phyloP scores from a whole-genome alignment of 2,329 filamentous ascomycete species.

The Penicillium sp. region DNA sequence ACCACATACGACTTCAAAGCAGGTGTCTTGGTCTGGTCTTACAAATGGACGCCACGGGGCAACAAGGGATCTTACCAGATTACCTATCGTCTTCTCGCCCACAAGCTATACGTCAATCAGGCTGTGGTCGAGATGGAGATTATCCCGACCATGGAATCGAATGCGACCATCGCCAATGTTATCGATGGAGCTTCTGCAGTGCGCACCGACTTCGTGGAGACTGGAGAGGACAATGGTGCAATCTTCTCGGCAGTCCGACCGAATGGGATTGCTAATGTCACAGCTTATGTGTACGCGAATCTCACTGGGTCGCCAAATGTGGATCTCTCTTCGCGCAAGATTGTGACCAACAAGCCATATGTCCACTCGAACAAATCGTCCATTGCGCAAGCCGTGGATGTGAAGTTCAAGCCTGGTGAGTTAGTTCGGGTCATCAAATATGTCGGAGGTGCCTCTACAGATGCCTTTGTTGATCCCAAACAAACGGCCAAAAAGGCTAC shows the following conservation, averaged over 20 bases:
- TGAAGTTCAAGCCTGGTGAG: constrained; percentile 54
- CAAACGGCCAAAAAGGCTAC: constrained; percentile 56
- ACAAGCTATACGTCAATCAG: constrained; percentile 62
- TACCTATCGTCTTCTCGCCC: constrained; percentile 64
- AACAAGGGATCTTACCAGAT: constrained; percentile 54
- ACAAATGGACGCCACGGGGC: constrained; percentile 61
- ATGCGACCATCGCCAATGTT: constrained; percentile 63
- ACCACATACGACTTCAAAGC: constrained; percentile 62
- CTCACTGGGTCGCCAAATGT: constrained; percentile 41
- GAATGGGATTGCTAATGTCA: constrained; percentile 59
- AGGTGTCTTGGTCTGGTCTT: constrained; percentile 63
- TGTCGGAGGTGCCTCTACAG: constrained; percentile 65
- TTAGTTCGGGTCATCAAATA: constrained; percentile 62
- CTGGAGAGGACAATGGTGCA: constrained; percentile 53
- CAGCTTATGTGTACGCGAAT: constrained; percentile 56
- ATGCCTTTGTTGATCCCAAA: constrained; percentile 62
- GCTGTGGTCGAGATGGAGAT: constrained; percentile 61
- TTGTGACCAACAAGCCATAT: constrained; percentile 48
- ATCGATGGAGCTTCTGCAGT: constrained; percentile 68
- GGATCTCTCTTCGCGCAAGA: constrained; percentile 42
- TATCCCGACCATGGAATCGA: constrained; percentile 51
- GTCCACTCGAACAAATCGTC: constrained; percentile 60
- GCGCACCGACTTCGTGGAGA: constrained; percentile 58
- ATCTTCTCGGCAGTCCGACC: constrained; percentile 68
- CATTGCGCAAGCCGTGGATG: constrained; percentile 59